These are phyloP conservation scores for Pseudogymnoascus sp. DNA, from an alignment of 2,329 filamentous ascomycete genomes.

Conservation along the genomic window DNA sequence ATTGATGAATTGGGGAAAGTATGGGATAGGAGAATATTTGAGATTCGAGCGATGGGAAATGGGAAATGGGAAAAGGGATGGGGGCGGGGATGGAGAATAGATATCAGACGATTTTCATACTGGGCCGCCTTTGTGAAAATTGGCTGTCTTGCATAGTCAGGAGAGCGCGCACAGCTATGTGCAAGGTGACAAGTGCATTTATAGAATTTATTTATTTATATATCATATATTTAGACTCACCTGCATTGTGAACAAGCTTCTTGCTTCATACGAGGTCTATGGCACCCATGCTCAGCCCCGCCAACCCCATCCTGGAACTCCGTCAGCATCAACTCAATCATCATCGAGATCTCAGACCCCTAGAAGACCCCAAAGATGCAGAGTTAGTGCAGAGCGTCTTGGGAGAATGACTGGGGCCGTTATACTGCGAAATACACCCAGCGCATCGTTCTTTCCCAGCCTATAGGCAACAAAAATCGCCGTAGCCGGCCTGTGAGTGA, in stretches of 20 bases:
- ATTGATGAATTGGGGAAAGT: background rate
- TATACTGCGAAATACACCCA: background rate
- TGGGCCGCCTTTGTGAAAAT: background rate
- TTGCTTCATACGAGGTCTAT: background rate
- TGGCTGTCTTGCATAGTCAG: background rate
- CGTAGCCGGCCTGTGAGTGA: background rate
- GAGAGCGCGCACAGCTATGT: background rate
- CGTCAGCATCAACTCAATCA: background rate
- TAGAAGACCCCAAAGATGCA: background rate
- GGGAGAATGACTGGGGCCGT: background rate
- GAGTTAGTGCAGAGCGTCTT: background rate
- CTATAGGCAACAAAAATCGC: background rate
- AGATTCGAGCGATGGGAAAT: background rate
- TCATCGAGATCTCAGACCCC: background rate
- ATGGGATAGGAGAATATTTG: background rate
- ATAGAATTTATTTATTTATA: background rate
- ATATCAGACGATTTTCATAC: background rate
- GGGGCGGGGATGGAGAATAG: background rate
- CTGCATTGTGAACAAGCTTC: background rate
- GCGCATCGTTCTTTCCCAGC: background rate
- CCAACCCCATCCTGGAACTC: background rate
- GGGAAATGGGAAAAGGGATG: background rate
- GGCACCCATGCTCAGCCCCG: background rate
- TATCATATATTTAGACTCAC: conserved; percentile 1
- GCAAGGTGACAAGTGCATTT: background rate